phyloP scores from a whole-genome alignment of 441 rosid species.

The Pelargonium cotyledonis region DNA sequence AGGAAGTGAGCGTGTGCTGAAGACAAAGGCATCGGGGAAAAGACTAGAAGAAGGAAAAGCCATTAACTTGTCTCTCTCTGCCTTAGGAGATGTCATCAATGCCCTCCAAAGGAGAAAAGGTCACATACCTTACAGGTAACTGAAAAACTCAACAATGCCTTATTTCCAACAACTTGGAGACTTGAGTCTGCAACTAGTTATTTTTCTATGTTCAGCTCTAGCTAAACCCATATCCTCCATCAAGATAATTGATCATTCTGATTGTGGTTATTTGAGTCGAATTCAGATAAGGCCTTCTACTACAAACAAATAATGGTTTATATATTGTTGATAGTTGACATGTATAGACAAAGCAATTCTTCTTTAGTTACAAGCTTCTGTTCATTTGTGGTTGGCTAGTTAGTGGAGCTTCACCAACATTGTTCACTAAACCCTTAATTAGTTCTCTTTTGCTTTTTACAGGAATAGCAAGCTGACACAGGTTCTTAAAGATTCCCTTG shows the following conservation, averaged over 20 bases:
- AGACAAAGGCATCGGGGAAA: slow-evolving; percentile 76
- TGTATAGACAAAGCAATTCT: background rate
- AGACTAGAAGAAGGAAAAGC: slow-evolving; percentile 92
- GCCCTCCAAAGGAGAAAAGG: slow-evolving; percentile 61
- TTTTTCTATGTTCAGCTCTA: slow-evolving; percentile 2
- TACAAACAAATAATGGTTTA: too few species aligned
- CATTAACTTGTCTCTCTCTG: slow-evolving; percentile 74
- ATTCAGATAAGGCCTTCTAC: too few species aligned
- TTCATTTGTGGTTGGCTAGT: background rate
- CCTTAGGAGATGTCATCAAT: slow-evolving; percentile 72
- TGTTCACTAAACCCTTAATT: slow-evolving; percentile 11
- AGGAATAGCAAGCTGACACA: slow-evolving; percentile 90
- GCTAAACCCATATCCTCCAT: background rate
- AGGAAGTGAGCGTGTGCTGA: slow-evolving; percentile 80
- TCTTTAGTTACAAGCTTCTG: background rate
- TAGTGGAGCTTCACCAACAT: slow-evolving; percentile 3
- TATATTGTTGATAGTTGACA: too few species aligned
- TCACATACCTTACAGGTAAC: slow-evolving; percentile 73
- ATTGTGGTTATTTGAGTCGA: background rate
- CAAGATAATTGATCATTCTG: background rate
- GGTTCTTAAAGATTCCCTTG: slow-evolving; percentile 78
- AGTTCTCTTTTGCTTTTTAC: slow-evolving; percentile 21
- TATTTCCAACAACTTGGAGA: background rate
- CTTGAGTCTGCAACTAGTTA: background rate
- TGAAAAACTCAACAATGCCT: background rate